A percentile compares a stretch with the other conserved stretches of the same genome.
Conservation (phyloP, 805 yeast genomes). For the Spathaspora gorwiae region DNA sequence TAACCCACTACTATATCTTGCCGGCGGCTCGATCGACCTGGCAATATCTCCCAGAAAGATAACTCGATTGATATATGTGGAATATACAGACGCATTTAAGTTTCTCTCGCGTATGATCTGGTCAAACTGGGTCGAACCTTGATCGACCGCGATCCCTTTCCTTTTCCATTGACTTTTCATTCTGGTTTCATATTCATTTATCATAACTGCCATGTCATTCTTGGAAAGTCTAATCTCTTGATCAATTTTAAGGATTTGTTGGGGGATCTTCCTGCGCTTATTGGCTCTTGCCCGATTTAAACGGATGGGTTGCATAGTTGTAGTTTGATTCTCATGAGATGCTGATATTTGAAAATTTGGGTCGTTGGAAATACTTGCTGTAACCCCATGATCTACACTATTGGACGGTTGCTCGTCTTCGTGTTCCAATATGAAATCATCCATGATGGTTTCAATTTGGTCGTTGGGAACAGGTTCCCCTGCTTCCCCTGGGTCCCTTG, state of each 20-base stretch:
- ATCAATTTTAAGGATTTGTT: background rate
- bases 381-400: background rate
- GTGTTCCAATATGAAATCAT: conserved; percentile 4
- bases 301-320: background rate
- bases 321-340: background rate
- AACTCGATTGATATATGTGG: background rate
- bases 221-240: background rate
- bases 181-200: background rate
- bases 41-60: background rate
- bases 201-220: background rate
- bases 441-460: background rate
- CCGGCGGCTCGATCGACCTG: background rate
- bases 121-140: background rate
- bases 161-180: background rate
- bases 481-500: background rate
- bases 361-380: conserved; percentile 2
- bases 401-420: background rate
- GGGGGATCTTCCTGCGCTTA: background rate
- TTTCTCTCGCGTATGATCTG: background rate
- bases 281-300: background rate
- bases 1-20: background rate
- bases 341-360: conserved; percentile 4
- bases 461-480: background rate
- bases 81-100: background rate
- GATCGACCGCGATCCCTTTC: background rate